Percentiles rank a stretch among this genome's conserved stretches.
phyloP scores from a whole-genome alignment of 495 filamentous ascomycete genomes.

The Evernia prunastri region DNA sequence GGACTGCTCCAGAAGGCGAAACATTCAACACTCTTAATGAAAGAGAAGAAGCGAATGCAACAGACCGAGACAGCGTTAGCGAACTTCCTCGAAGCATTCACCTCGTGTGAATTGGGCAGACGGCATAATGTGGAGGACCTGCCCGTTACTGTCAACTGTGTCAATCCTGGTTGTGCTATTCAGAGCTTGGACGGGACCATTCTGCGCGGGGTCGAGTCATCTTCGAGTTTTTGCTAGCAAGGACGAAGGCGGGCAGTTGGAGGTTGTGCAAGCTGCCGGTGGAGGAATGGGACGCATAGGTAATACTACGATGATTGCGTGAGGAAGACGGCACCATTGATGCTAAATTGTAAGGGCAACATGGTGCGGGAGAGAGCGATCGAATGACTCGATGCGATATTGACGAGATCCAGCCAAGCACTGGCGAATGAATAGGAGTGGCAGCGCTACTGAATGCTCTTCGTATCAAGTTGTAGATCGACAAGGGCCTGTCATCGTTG shows the following conservation, averaged over 20 bases:
- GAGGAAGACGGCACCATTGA: too few species aligned
- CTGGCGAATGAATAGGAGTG: too few species aligned
- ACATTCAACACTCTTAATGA: background rate
- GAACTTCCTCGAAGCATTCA: background rate
- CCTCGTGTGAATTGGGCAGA: background rate
- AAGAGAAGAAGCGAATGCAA: background rate
- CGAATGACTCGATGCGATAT: too few species aligned
- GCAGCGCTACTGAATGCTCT: too few species aligned
- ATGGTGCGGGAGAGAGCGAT: too few species aligned
- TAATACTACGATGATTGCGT: background rate
- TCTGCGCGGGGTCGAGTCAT: background rate
- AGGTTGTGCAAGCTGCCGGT: too few species aligned
- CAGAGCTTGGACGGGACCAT: background rate
- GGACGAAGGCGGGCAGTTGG: too few species aligned
- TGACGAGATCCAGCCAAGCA: too few species aligned
- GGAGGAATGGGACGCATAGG: too few species aligned
- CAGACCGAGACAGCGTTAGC: background rate
- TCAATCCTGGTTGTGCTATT: background rate
- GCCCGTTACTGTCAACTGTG: background rate
- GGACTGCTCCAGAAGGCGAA: background rate
- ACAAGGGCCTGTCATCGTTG: too few species aligned
- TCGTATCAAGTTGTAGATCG: too few species aligned
- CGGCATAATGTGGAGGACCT: background rate
- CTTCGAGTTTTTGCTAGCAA: background rate
- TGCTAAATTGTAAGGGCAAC: too few species aligned